Percentiles rank a stretch among this genome's conserved stretches.
phyloP scores from a whole-genome alignment of 2,329 filamentous ascomycete species.

The Pyrenochaeta sp. region DNA sequence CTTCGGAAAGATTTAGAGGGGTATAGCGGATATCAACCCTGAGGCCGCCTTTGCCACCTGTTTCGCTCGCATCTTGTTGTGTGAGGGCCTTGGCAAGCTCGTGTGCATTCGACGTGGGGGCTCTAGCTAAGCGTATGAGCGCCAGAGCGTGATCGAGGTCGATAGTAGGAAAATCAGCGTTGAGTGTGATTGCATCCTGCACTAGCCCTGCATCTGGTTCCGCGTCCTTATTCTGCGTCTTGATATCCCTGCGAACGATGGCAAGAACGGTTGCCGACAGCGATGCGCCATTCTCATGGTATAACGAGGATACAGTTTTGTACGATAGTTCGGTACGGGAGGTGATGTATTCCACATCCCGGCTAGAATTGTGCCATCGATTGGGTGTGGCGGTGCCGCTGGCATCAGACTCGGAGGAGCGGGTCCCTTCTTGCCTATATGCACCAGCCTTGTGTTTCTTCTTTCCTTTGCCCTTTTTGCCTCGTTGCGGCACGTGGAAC shows the following conservation, averaged over 20 bases:
- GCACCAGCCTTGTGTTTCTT: conserved; percentile 40
- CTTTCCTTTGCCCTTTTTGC: conserved; percentile 56
- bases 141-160: conserved; percentile 57
- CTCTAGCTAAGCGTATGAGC: conserved; percentile 64
- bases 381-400: conserved; percentile 49
- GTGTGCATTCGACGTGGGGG: conserved; percentile 64
- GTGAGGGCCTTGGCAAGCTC: conserved; percentile 66
- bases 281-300: conserved; percentile 66
- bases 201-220: conserved; percentile 54
- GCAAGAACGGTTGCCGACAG: conserved; percentile 62
- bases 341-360: conserved; percentile 68
- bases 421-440: conserved; percentile 26
- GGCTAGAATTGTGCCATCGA: conserved; percentile 64
- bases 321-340: conserved; percentile 58
- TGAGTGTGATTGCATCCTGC: conserved; percentile 62
- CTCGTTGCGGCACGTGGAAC: conserved; percentile 52
- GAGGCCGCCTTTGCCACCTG: conserved; percentile 48
- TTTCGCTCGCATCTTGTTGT: conserved; percentile 40
- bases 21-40: conserved; percentile 58
- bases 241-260: conserved; percentile 59
- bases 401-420: conserved; percentile 32
- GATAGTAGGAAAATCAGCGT: conserved; percentile 62
- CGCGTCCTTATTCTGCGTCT: conserved; percentile 43
- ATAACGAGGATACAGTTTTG: conserved; percentile 62
- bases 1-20: conserved; percentile 48